Evolutionary conservation across 2,329 filamentous ascomycete species (phyloP).

Genomic region (Pseudocercospora fuligena): DNA sequence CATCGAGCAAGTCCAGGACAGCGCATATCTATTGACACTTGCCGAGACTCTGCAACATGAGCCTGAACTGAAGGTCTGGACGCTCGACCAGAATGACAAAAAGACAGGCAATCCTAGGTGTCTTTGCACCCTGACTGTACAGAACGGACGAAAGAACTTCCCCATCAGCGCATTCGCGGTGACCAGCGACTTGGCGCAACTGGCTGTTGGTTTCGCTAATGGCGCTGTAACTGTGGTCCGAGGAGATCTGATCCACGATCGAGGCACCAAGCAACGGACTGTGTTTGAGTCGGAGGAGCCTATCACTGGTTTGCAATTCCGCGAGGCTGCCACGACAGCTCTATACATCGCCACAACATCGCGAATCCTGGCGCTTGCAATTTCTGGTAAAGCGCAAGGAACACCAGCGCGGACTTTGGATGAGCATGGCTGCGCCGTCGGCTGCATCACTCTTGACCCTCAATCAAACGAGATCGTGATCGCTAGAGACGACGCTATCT

Average conservation of each 20-base stretch:
- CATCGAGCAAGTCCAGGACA: constrained; percentile 89
- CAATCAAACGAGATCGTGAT: constrained; percentile 84
- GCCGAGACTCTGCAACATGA: constrained; percentile 87
- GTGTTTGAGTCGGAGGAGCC: constrained; percentile 97
- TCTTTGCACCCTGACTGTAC: constrained; percentile 80
- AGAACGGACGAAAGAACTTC: constrained; percentile 90
- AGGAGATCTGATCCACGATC: constrained; percentile 92
- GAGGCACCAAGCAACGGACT: constrained; percentile 89
- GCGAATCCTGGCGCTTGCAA: constrained; percentile 81
- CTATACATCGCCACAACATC: constrained; percentile 92
- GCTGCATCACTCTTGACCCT: constrained; percentile 89
- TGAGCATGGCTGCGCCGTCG: constrained; percentile 86
- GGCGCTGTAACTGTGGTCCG: constrained; percentile 91
- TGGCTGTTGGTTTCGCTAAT: constrained; percentile 95
- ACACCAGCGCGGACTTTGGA: constrained; percentile 87
- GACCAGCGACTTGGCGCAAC: constrained; percentile 84
- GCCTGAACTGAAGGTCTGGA: constrained; percentile 95
- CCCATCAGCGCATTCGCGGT: constrained; percentile 92
- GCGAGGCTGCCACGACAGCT: constrained; percentile 68
- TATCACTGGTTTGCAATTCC: constrained; percentile 85
- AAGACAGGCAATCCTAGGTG: constrained; percentile 90
- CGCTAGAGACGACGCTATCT: constrained; percentile 93
- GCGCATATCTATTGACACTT: constrained; percentile 82
- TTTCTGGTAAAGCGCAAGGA: constrained; percentile 87
- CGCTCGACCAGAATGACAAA: constrained; percentile 89